Evolutionary conservation across 306 rosid species (phyloP).

Genomic region (Acacia crassicarpa): DNA sequence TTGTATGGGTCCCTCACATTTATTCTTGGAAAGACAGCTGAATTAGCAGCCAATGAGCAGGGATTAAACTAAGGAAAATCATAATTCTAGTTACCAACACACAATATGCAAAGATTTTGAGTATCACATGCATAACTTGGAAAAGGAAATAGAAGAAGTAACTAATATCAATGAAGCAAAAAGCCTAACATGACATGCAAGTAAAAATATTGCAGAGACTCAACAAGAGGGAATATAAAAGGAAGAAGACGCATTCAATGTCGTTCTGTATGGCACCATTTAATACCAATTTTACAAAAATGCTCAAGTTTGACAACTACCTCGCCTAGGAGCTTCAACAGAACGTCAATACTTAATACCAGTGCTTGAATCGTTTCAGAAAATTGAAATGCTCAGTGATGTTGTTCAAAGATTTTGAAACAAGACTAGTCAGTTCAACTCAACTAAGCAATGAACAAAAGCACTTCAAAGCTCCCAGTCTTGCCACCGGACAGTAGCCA

Average conservation of each 20-base stretch:
- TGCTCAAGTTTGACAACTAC: background rate
- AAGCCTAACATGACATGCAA: background rate
- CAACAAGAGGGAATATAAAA: background rate
- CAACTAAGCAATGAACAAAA: slow-evolving; percentile 15
- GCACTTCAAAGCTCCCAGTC: slow-evolving; percentile 16
- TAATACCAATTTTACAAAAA: slow-evolving; percentile 1
- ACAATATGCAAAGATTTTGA: slow-evolving; percentile 3
- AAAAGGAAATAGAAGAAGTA: background rate
- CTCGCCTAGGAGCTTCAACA: slow-evolving; percentile 19
- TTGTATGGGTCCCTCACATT: slow-evolving; percentile 87
- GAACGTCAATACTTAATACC: background rate
- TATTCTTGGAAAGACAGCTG: slow-evolving; percentile 92
- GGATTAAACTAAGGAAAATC: slow-evolving; percentile 21
- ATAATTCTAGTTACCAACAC: background rate
- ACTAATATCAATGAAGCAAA: slow-evolving; percentile 12
- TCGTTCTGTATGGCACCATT: slow-evolving; percentile 9
- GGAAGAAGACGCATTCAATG: background rate
- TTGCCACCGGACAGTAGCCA: slow-evolving; percentile 2
- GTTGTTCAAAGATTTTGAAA: slow-evolving; percentile 16
- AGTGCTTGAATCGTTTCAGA: background rate
- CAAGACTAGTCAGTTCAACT: slow-evolving; percentile 28
- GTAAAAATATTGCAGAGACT: background rate
- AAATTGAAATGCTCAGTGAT: background rate
- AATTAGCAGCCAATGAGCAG: slow-evolving; percentile 42
- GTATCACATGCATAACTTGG: slow-evolving; percentile 12